A percentile compares a stretch with the other conserved stretches of the same genome.
Evolutionary conservation across 1,284 basidiomycete species (phyloP).

Genomic region (Phellinidium pouzarii): DNA sequence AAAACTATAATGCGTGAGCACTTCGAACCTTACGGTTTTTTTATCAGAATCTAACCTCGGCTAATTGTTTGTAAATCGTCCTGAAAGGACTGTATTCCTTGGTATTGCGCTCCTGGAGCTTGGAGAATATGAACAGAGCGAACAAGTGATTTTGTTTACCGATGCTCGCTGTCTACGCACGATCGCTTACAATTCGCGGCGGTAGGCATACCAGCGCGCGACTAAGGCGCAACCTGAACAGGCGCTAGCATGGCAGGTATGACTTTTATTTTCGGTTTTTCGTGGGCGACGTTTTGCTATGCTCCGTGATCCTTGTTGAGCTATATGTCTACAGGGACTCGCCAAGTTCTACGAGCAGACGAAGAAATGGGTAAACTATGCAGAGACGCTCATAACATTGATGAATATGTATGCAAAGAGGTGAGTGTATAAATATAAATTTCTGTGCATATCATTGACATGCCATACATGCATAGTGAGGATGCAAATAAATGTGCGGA

Average conservation of each 20-base stretch:
- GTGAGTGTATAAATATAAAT: constrained; percentile 35
- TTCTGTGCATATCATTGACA: neutral
- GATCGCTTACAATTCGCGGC: constrained; percentile 12
- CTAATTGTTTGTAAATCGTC: too few relatives aligned
- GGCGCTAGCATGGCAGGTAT: constrained; percentile 72
- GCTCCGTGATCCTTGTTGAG: neutral
- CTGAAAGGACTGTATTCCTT: constrained; percentile 70
- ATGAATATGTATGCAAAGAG: constrained; percentile 48
- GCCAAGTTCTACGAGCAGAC: constrained; percentile 66
- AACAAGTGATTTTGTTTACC: constrained; percentile 59
- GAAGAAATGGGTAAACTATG: constrained; percentile 56
- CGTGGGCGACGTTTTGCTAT: neutral
- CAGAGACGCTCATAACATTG: constrained; percentile 44
- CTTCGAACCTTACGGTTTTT: neutral
- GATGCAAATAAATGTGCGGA: constrained; percentile 80
- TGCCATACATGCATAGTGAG: constrained; percentile 37
- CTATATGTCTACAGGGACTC: constrained; percentile 46
- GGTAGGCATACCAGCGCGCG: constrained; percentile 70
- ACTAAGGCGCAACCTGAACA: constrained; percentile 59
- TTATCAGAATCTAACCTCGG: neutral
- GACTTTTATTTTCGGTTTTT: constrained; percentile 17
- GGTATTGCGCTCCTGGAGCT: constrained; percentile 74
- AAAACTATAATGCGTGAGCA: constrained; percentile 77
- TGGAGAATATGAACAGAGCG: constrained; percentile 63
- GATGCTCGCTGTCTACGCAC: neutral